Percentiles rank a stretch among this genome's conserved stretches.
Conservation (phyloP, 805 yeast species). For the Candida coleopterorum region DNA sequence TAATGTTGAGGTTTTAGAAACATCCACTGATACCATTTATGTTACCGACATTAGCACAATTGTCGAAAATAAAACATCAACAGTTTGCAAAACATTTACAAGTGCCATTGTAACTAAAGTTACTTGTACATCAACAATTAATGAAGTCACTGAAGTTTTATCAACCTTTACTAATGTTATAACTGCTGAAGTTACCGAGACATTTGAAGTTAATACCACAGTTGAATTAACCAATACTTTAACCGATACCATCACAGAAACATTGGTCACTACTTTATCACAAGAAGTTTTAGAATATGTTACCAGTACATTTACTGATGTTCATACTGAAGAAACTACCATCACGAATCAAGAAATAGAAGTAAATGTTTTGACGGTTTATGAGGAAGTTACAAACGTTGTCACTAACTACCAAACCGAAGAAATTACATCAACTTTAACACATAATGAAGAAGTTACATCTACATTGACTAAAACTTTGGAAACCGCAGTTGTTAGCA, state of each 20-base stretch:
- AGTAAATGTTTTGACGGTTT: background rate
- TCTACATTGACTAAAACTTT: background rate
- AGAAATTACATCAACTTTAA: too few relatives aligned
- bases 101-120: background rate
- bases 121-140: background rate
- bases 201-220: background rate
- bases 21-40: constrained; percentile 1
- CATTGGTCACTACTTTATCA: background rate
- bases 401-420: background rate
- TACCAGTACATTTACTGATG: background rate
- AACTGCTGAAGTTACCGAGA: constrained; percentile 2
- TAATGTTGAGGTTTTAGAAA: background rate
- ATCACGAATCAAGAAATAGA: background rate
- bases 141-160: background rate
- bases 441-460: background rate
- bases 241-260: background rate
- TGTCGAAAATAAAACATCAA: background rate
- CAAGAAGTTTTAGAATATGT: constrained; percentile 1
- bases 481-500: background rate
- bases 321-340: background rate
- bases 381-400: background rate
- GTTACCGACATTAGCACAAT: background rate
- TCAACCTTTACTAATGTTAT: background rate
- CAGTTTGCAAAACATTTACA: background rate
- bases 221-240: background rate